Evolutionary conservation across 2,329 filamentous ascomycete genomes (phyloP), one percentile per base, ranked within the genome.

Genomic region (Pezicula carpinea): DNA sequence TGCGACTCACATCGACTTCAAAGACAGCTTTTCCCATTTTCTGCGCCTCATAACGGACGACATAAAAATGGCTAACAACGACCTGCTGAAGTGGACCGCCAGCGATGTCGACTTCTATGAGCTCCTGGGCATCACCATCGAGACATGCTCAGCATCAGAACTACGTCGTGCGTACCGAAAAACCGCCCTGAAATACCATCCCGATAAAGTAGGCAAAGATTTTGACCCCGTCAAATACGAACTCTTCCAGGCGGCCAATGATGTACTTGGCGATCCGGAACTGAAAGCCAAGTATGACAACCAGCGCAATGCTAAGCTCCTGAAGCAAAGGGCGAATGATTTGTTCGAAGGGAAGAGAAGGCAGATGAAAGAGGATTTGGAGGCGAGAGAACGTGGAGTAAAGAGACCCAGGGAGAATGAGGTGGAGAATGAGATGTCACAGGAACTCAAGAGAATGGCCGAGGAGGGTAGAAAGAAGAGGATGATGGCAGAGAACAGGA

Each of bases 111-210:
- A 65, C 36, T 65, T 65, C 50, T 65, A 64, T 43, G 47, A 56
- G 11, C 55, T 63, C 3, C 55, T 64, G 6, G 60, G 60, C n/a
- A 47, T 63, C 10, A 51, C 52, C 3, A 51, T 58, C 46, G 55
- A 59, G 43, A 51, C 51, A 15, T 59, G 49, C 48, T 53, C 55
- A 0, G 51, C 50, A 32, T 59, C 60, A 6, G 60, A 62, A 50
- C 51, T 62, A 6, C 58, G 60, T 26, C 59, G 62, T 56, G 89
- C 89, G 38, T 96, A 92, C 74, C 82, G 89, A 49, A 87, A 88
- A 59, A 83, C 85, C 23, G 89, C 89, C 3, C 74, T 96, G n/a
- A 89, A 89, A 61, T 89, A 91, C 72, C 92, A 97, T 66, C 92
- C 92, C 1, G 92, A 97, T 75, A 96, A 96, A 70, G 83, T 91